Conservation (phyloP, 1,284 basidiomycete species). For the Microstroma glucosiphilum region DNA sequence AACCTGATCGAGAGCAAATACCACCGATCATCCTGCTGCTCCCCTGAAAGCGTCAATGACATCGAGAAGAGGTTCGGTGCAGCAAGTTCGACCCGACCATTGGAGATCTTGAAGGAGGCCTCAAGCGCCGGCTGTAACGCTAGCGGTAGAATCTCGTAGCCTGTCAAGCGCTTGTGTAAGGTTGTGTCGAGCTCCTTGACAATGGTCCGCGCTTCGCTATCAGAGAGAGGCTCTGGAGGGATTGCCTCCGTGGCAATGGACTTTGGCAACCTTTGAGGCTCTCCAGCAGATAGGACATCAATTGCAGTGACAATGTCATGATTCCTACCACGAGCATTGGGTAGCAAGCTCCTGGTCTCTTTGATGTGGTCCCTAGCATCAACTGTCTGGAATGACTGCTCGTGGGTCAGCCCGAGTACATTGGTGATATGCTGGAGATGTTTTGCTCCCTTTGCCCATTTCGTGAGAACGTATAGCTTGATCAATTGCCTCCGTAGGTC, state of each 20-base stretch:
- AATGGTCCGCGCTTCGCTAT: slow-evolving; percentile 63
- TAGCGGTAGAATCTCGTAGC: slow-evolving; percentile 44
- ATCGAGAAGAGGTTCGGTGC: slow-evolving; percentile 63
- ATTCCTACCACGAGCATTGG: slow-evolving; percentile 61
- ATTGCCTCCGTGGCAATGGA: slow-evolving; percentile 59
- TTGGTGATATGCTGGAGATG: slow-evolving; percentile 17
- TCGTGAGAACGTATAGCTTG: slow-evolving; percentile 62
- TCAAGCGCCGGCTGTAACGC: slow-evolving; percentile 17
- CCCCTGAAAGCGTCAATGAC: slow-evolving; percentile 66
- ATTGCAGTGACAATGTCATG: slow-evolving; percentile 82
- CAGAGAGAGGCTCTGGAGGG: slow-evolving; percentile 62
- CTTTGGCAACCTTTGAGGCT: slow-evolving; percentile 67
- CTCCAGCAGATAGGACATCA: slow-evolving; percentile 74
- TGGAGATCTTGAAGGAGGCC: slow-evolving; percentile 49
- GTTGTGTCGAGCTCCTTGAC: slow-evolving; percentile 67
- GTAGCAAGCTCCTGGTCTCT: slow-evolving; percentile 59
- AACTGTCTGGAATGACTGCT: slow-evolving; percentile 71
- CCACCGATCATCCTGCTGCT: slow-evolving; percentile 45
- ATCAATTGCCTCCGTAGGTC: slow-evolving; percentile 80
- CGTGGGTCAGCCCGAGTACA: slow-evolving; percentile 38
- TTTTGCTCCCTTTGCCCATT: slow-evolving; percentile 37
- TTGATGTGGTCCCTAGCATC: slow-evolving; percentile 63
- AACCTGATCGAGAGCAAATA: slow-evolving; percentile 43
- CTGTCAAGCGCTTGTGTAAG: slow-evolving; percentile 65
- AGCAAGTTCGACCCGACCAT: slow-evolving; percentile 70